Percentiles rank a stretch among this genome's conserved stretches.
These are phyloP conservation scores for Leccinum incarnatum DNA, from an alignment of 768 basidiomycete species.

Conservation along the genomic window DNA sequence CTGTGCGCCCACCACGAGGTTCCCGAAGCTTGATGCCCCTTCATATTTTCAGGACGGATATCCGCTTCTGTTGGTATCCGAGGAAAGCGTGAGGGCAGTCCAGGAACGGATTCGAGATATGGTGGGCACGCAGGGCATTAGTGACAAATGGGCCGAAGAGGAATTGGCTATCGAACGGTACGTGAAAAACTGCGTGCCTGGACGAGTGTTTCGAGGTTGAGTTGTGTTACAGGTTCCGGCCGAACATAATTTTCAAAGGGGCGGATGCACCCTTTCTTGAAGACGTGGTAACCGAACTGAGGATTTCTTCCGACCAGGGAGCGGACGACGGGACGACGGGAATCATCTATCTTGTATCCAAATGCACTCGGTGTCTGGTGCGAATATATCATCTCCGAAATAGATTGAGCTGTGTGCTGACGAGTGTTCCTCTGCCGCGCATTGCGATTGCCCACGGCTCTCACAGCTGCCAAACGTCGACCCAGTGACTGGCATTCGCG, in stretches of 20 bases:
- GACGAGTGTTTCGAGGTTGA: constrained; percentile 1
- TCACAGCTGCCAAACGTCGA: constrained; percentile 71
- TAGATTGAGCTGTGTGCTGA: constrained; percentile 5
- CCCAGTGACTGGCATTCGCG: constrained; percentile 59
- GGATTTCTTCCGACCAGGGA: constrained; percentile 40
- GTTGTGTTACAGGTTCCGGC: constrained; percentile 57
- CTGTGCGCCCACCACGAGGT: constrained; percentile 49
- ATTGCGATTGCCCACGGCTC: constrained; percentile 2
- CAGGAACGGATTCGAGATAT: constrained; percentile 45
- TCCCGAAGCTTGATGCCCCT: constrained; percentile 57
- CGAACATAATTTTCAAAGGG: constrained; percentile 71
- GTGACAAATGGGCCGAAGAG: constrained; percentile 51
- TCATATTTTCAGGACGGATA: constrained; percentile 69
- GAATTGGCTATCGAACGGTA: constrained; percentile 60
- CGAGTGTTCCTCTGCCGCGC: not conserved
- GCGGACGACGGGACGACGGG: constrained; percentile 15
- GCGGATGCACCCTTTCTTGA: constrained; percentile 66
- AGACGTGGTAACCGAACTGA: constrained; percentile 64
- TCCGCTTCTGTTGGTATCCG: constrained; percentile 63
- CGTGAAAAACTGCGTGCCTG: constrained; percentile 14
- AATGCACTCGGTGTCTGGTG: constrained; percentile 72
- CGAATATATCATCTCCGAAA: constrained; percentile 25
- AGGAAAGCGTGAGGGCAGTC: constrained; percentile 59
- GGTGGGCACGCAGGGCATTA: constrained; percentile 47
- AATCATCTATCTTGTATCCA: constrained; percentile 57